Conservation (phyloP, 73 alveolate species). For the Stentor roeselii region DNA sequence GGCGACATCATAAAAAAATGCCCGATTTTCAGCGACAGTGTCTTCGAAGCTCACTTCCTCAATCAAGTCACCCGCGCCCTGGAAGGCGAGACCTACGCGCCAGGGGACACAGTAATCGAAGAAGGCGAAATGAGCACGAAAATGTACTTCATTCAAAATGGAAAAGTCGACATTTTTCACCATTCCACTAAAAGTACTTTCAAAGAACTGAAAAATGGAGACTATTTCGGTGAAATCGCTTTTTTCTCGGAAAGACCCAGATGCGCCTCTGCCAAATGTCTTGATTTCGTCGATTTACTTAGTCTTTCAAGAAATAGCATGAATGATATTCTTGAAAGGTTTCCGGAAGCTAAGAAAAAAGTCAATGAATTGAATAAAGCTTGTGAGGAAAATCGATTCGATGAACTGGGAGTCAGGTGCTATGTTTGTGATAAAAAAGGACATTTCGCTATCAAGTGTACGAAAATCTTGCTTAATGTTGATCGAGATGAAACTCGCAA, state of each 20-base stretch:
- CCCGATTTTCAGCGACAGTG: constrained; percentile 29
- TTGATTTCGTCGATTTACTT: constrained; percentile 37
- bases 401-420: constrained; percentile 39
- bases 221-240: constrained; percentile 53
- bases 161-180: constrained; percentile 52
- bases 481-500: constrained; percentile 20
- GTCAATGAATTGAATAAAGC: constrained; percentile 19
- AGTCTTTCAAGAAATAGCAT: constrained; percentile 11
- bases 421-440: constrained; percentile 49
- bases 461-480: neutral
- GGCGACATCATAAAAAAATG: constrained; percentile 34
- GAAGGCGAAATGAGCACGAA: constrained; percentile 78
- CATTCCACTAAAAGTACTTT: constrained; percentile 33
- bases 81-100: constrained; percentile 64
- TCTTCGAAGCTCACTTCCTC: constrained; percentile 29
- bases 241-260: constrained; percentile 52
- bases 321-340: constrained; percentile 12
- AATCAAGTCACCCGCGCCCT: constrained; percentile 49
- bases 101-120: constrained; percentile 69
- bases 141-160: constrained; percentile 70
- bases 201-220: constrained; percentile 14
- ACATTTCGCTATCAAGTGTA: constrained; percentile 52
- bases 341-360: constrained; percentile 28
- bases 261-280: constrained; percentile 50
- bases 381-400: constrained; percentile 30